Conservation (phyloP, 208 protist genomes). For the Trypanosoma vivax region DNA sequence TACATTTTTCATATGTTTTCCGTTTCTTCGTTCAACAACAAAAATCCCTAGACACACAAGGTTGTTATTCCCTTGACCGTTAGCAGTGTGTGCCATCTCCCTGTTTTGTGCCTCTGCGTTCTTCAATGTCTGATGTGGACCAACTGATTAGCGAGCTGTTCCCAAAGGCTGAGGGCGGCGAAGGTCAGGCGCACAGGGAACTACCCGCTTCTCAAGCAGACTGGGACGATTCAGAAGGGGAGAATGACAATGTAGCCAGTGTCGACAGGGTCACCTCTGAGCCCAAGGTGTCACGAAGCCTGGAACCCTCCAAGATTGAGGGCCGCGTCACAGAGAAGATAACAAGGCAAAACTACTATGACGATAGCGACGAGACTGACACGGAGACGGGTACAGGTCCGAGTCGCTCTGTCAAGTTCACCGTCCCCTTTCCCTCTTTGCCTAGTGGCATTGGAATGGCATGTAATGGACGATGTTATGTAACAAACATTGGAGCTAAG, state of each 20-base stretch:
- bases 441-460: constrained; percentile 14
- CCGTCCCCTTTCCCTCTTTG: constrained; percentile 60
- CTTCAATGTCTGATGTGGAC: constrained; percentile 41
- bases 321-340: not conserved
- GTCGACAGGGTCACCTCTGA: not conserved
- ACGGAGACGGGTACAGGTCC: not conserved
- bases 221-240: constrained; percentile 13
- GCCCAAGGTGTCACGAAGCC: not conserved
- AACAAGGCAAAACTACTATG: constrained; percentile 27
- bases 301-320: not conserved
- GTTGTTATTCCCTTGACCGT: not conserved
- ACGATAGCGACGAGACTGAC: constrained; percentile 42
- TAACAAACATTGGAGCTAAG: constrained; percentile 45
- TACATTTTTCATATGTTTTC: not conserved
- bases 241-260: not conserved
- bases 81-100: not conserved
- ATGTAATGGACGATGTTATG: constrained; percentile 49
- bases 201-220: constrained; percentile 8
- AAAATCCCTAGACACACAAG: too few species aligned
- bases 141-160: constrained; percentile 75
- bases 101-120: too few species aligned
- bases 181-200: not conserved
- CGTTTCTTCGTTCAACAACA: too few species aligned
- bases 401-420: constrained; percentile 8
- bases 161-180: constrained; percentile 15